Evolutionary conservation across 768 basidiomycete species (phyloP), one percentile per base, ranked within the genome.

Genomic region (Gymnopilus dilepis): DNA sequence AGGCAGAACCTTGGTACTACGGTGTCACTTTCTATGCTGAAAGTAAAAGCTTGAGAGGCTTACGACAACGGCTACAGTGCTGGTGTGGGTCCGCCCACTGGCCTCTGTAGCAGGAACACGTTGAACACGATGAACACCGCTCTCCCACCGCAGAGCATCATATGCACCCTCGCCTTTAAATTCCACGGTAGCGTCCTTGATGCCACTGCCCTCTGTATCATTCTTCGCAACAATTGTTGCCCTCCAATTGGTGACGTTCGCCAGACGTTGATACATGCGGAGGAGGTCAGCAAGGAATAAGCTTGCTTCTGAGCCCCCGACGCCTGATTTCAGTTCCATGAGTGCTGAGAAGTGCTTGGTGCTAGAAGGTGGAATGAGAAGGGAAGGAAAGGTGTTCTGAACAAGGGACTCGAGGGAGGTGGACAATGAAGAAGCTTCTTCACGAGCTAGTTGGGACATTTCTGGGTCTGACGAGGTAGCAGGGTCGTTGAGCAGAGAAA

Each of bases 121-220:
- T 76, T 99, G 97, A 0, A 99, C 95, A 2, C 97, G 83, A 76
- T 99, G 97, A 0, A 99, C 95, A 2, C 97, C 97, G 61, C 91
- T 95, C 74, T 99, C 97, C 88, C 90, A 95, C 37, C 88, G 78
- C 56, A 99, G 72, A 0, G 79, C 74, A 60, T 95, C 95, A 67
- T 92, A 98, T 9, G 86, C 88, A 0, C 91, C 89, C 1, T 83
- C 76, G 0, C 94, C 93, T 61, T 88, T 88, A 12, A 96, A 77
- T 69, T 96, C 94, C 8, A 95, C 73, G 19, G 91, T 84, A 5
- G 89, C 93, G 59, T 94, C 92, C 65, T 88, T 90, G 48, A 87
- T 76, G 1, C 92, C 91, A n/a, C 87, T 87, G 5, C 76, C 75
- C 30, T 88, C 84, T 17, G 79, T 77, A 53, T 84, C 82, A 59